These are phyloP conservation scores for Russula emetica DNA, from an alignment of 768 basidiomycete genomes.

Conservation along the genomic window DNA sequence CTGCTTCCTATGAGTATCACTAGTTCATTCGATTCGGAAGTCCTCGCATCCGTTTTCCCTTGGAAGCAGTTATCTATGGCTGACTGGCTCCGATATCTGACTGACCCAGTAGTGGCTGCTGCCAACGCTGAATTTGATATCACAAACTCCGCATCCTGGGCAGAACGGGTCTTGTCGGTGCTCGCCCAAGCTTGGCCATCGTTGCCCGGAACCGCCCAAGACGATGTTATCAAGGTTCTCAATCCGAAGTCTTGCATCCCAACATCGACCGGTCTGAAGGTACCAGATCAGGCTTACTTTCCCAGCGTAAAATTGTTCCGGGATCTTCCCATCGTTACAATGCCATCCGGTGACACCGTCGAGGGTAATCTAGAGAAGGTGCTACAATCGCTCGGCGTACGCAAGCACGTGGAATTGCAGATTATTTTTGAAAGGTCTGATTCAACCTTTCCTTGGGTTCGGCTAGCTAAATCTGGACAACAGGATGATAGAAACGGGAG, in stretches of 20 bases:
- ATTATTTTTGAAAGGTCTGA: conserved; percentile 81
- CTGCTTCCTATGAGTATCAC: conserved; percentile 67
- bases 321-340: conserved; percentile 76
- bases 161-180: conserved; percentile 70
- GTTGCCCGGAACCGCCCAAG: conserved; percentile 45
- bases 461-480: neutral
- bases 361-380: conserved; percentile 72
- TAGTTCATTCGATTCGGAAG: conserved; percentile 50
- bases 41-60: conserved; percentile 54
- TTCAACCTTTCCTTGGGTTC: neutral
- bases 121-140: conserved; percentile 55
- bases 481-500: conserved; percentile 86
- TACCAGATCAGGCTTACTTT: conserved; percentile 76
- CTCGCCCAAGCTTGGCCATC: conserved; percentile 72
- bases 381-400: conserved; percentile 70
- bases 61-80: conserved; percentile 75
- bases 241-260: conserved; percentile 47
- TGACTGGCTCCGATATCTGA: conserved; percentile 72
- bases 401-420: conserved; percentile 89
- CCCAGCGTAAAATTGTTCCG: conserved; percentile 80
- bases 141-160: conserved; percentile 60
- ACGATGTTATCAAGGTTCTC: conserved; percentile 42
- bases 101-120: conserved; percentile 43
- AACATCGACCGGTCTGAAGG: conserved; percentile 60
- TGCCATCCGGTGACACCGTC: conserved; percentile 59